Conservation (phyloP, 202 grass and related monocot genomes). For the Eragrostis tef region DNA sequence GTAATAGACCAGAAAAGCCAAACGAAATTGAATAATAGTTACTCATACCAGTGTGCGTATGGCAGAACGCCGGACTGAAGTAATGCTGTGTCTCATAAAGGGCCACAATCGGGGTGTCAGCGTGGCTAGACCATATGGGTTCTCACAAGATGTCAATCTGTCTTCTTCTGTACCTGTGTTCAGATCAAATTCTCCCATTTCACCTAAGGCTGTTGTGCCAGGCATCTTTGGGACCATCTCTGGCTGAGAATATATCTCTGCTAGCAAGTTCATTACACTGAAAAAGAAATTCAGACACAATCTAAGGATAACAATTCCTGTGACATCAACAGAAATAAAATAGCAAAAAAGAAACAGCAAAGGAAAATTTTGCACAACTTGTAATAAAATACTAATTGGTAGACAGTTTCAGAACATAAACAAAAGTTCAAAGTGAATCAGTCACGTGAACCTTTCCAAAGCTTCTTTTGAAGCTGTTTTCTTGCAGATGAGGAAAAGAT, state of each 20-base stretch:
- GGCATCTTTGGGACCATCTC: constrained; percentile 97
- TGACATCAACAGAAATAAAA: constrained; percentile 42
- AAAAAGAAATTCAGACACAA: constrained; percentile 49
- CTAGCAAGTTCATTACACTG: constrained; percentile 99
- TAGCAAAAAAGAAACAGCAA: not conserved
- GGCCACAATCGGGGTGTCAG: constrained; percentile 87
- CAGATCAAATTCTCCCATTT: constrained; percentile 70
- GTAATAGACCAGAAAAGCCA: constrained; percentile 19
- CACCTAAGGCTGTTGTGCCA: constrained; percentile 57
- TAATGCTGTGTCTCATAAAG: constrained; percentile 98
- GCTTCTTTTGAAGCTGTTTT: constrained; percentile 11
- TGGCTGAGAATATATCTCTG: constrained; percentile 96
- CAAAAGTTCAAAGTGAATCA: constrained; percentile 13
- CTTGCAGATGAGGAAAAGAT: constrained; percentile 17
- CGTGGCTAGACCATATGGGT: constrained; percentile 81
- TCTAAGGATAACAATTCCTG: constrained; percentile 17
- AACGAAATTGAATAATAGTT: constrained; percentile 28
- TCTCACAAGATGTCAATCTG: constrained; percentile 55
- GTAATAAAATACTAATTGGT: not conserved
- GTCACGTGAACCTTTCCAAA: not conserved
- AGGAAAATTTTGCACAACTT: not conserved
- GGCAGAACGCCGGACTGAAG: constrained; percentile 91
- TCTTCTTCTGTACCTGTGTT: constrained; percentile 64
- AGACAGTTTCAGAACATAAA: constrained; percentile 25
- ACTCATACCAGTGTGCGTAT: constrained; percentile 86